Base-by-base conservation (phyloP, 2,329 filamentous ascomycete species). In the Rutstroemia sp. region DNA sequence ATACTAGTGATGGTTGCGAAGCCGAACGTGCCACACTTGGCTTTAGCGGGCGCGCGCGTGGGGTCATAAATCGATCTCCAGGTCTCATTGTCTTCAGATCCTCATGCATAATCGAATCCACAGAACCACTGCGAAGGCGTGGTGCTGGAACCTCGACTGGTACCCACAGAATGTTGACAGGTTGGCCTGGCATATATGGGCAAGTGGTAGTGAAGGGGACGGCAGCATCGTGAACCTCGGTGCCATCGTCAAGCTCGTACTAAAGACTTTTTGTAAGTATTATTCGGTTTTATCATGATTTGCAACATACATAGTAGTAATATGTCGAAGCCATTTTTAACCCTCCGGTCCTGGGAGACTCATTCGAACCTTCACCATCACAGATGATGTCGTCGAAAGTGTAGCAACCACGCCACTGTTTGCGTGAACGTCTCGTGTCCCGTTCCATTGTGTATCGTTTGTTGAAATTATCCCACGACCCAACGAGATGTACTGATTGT, bases 401-500 rank as follows among this genome's bases (percentile, higher is more conserved):
- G 74, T 94, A 88, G 70, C 90, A 95, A 45, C 91, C 92, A 67
- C 85, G 84, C 91, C 91, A 96, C 71, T 89, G 83, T 60, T 84
- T 83, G 57, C 78, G 78, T 63, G 89, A 87, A 64, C 87, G 83
- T 68, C 87, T 83, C 61, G 74, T 75, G 73, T 97, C 92, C 65
- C 84, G 82, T 70, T 92, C 83, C 84, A 97, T 91, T 47, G 76
- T 76, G 76, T 96, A 92, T 50, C 83, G 76, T 67, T 80, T 83
- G 59, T 79, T 77, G 73, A 96, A 96, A 75, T 96, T 96, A 75
- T 96, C 92, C 92, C 92, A 97, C 61, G 91, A 96, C 60, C 92
- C 92, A 65, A 94, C 78, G 47, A 96, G 79, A 68, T 88, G 84
- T 63, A 96, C 88, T 46, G 86, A 86, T 61, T 79, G 78, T 60